Evolutionary conservation across 805 yeast genomes (phyloP), one percentile per base, ranked within the genome.

Genomic region (Saccharomycopsis amapae): DNA sequence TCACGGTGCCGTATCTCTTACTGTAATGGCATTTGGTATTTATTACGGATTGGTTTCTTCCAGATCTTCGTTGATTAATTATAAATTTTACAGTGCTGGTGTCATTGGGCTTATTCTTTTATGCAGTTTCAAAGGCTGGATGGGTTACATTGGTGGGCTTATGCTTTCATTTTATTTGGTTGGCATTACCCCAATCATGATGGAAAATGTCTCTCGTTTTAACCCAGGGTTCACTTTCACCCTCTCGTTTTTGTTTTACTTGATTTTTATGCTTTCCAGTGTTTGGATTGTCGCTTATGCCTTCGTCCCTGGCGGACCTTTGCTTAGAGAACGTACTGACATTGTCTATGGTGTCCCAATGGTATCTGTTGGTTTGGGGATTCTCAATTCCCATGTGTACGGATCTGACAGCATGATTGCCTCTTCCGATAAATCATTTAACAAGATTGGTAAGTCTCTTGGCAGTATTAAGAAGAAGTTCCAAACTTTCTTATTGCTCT

Each of bases 231-330:
- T 72, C 19, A 61, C 78, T 1, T 77, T 79, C 56, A 63, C 69
- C 3, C 47, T 73, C 2, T 72, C 76, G 0, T 74, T 75, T 46
- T 57, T 78, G 4, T 53, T 76, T 38, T 65, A 73, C 51, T 67
- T 79, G 42, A 40, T 82, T 3, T 60, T 85, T 31, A 71, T 81
- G 22, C 69, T 93, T 51, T 94, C 84, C 4, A 90, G 88, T 62
- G 95, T 90, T 42, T 90, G 97, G 97, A 81, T 84, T 36, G 97
- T 93, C 38, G 98, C 98, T 0, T 93, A 93, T 63, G 97, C 98
- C 0, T 93, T 93, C 66, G 98, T 93, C 39, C 98, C 98, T 9
- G 89, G 86, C 50, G 98, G 98, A 6, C 81, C 82, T 60, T 50
- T 84, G 19, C 68, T 93, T 42, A 76, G 98, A 58, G 98, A 93